Evolutionary conservation across 495 filamentous ascomycete species (phyloP), one percentile per base, ranked within the genome.

Genomic region (Thermothielavioides terrestris): DNA sequence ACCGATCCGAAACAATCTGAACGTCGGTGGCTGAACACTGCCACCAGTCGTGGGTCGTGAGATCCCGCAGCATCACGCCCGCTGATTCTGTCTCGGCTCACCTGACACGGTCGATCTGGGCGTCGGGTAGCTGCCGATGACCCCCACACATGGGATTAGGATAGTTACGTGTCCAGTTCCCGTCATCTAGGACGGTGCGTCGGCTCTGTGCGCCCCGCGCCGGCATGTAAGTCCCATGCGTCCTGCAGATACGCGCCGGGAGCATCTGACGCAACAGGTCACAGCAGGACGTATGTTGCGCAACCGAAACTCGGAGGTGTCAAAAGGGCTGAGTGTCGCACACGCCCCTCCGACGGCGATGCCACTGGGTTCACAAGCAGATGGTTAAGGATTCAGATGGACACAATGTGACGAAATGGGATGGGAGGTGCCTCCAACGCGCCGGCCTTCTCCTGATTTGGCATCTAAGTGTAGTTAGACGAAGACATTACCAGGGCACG

Each of bases 181-280:
- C 18, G 14, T 38, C 30, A n/a, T 44, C 12, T 76, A 34, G 84
- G 58, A 31, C 85, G 68, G 49, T 18, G 34, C 39, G 46, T 53
- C 22, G 5, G 28, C 17, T 30, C 25, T 37, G 39, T 49, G 26
- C 25, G 5, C n/a, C 40, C 41, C 55, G 50, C 48, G n/a, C n/a
- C n/a, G n/a, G n/a, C 26, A 23, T 40, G 42, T 49, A 59, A 58
- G 59, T 60, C 35, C 57, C 57, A 52, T 64, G 59, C 62, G 36
- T 56, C 11, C 27, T 53, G 31, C 39, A 23, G 27, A 7, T 14
- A 43, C 14, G 7, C 15, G 31, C 25, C 26, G 22, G 17, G n/a
- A 12, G 12, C 15, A 31, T 26, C 32, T 25, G 21, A 27, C 2
- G n/a, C 1, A 10, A 32, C 43, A 32, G 1, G 0, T n/a, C 23